Evolutionary conservation across 108 stramenopile species (phyloP), one percentile per base, ranked within the genome.

Genomic region (Cyclotella baltica): DNA sequence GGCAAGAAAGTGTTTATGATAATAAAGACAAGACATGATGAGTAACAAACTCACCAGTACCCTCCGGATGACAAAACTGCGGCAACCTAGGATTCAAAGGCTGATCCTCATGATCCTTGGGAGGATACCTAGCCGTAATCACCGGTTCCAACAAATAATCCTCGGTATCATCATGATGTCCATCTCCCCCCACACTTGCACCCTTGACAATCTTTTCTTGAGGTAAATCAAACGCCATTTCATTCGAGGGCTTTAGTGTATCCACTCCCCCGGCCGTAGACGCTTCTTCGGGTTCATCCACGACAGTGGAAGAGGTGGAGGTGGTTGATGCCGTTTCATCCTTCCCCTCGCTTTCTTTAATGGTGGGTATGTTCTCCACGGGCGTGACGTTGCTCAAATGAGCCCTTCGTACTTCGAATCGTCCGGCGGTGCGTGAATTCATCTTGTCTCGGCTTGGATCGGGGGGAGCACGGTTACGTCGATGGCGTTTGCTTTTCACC

Each of bases 61-160:
- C 83, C 40, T 77, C 63, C 10, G 93, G 90, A 77, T 85, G 86
- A 69, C 93, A 95, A 77, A 95, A 95, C 37, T 90, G 90, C 11
- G 90, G 75, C n/a, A 92, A 58, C 64, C 89, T 88, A 0, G 85
- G 84, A 83, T 92, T 92, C 25, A 92, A 64, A 0, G 92, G 89
- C 52, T 84, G 85, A 48, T 90, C 91, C 0, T 40, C 37, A 67
- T 91, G 82, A 64, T 93, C 91, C 18, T 65, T 56, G 9, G 52
- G 51, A 22, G 93, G 93, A 69, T 90, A 95, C 20, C 91, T 76
- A 8, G 93, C 88, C 22, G 91, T 91, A 33, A 92, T 89, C 65
- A 72, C 73, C 19, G 93, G 93, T 58, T 83, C 72, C 0, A 78
- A 70, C 59, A 88, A 85, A 36, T 31, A 61, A 50, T 68, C 46